Evolutionary conservation across 225 moss, liverwort and hornwort genomes (phyloP), one percentile per base, ranked within the genome.

Genomic region (Ulota crispa): DNA sequence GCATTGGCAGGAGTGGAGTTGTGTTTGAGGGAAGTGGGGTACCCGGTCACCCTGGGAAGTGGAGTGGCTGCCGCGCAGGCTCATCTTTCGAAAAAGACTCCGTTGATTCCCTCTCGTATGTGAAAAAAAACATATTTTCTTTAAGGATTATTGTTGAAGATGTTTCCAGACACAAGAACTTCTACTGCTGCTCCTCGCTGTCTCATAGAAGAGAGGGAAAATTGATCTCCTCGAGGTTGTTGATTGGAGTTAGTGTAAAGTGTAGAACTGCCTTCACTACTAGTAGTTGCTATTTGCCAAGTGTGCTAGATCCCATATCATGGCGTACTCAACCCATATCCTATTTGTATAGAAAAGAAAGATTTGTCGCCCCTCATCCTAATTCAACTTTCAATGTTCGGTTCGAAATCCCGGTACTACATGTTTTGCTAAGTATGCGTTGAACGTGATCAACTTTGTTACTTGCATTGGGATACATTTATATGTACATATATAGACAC

Each of bases 1-100:
- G 93, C 93, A 4, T 81, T 98, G 78, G 95, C 94, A 55, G 97
- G 95, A 30, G 94, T 95, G 70, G 97, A 98, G 86, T 60, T 98
- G 34, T 85, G 83, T n/a, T 70, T 98, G 64, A 39, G 68, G 64
- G 97, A 98, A 28, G 83, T 88, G 16, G 97, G 97, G 20, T 89
- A 93, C 43, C 85, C 89, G 47, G 79, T 98, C 28, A 87, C 89
- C 73, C 45, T 94, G 52, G 98, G 98, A 56, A 98, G 98, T 71
- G 98, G 98, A 32, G 94, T 98, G 9, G 95, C 87, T 2, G 98
- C 98, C 62, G 98, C 98, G 6, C 85, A 91, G 65, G 93, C 94
- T 12, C 82, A 88, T 59, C 86, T 98, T 30, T 78, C 87, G 2
- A 91, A 89, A 83, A 74, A 87, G 54, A 98, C 94, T 7, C 98